These are phyloP conservation scores for Ceratocystis diversiconidia DNA, from an alignment of 2,329 filamentous ascomycete genomes.

Conservation along the genomic window DNA sequence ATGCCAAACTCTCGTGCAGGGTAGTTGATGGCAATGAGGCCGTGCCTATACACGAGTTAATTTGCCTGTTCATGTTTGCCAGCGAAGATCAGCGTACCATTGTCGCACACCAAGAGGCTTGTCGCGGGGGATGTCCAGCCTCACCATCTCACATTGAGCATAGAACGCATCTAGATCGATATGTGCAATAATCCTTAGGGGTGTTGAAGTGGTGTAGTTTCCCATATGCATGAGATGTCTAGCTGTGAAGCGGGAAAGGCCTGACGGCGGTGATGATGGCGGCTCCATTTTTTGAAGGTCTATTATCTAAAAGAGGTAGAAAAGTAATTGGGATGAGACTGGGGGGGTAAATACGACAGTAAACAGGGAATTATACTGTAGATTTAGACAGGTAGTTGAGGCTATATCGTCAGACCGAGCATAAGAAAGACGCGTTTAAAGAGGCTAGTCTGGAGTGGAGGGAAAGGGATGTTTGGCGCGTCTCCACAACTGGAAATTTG, in stretches of 20 bases:
- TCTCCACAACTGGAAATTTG: no score
- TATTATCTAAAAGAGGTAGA: no score
- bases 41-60: constrained; percentile 45
- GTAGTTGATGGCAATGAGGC: constrained; percentile 93
- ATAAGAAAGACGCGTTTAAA: no score
- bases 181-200: constrained; percentile 76
- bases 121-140: constrained; percentile 58
- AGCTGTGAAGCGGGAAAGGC: constrained; percentile 65
- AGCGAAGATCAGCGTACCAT: constrained; percentile 41
- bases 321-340: no score
- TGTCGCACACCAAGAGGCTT: constrained; percentile 85
- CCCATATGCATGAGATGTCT: constrained; percentile 67
- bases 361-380: no score
- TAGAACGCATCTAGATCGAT: constrained; percentile 97
- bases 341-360: no score
- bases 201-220: constrained; percentile 54
- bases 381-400: no score
- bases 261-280: constrained; percentile 16
- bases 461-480: no score
- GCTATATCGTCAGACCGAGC: no score
- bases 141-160: constrained; percentile 86
- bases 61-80: no score
- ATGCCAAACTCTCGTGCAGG: constrained; percentile 71
- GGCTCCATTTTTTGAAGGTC: background rate
- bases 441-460: no score